A percentile compares a stretch with the other conserved stretches of the same genome.
These are phyloP conservation scores for Ogataea sp. DNA, from an alignment of 805 yeast species.

Conservation along the genomic window DNA sequence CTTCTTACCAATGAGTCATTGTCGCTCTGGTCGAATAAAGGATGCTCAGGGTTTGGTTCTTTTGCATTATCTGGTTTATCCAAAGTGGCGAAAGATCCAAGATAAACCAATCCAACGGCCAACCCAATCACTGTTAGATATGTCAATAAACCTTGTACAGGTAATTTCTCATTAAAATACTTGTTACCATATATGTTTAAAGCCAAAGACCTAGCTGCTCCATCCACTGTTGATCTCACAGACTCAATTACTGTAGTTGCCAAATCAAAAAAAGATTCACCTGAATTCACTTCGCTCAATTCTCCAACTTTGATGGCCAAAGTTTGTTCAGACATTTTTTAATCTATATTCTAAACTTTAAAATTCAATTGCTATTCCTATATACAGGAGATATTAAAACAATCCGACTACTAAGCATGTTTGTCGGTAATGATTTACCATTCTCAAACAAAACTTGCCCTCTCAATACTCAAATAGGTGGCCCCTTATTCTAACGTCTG, in stretches of 20 bases:
- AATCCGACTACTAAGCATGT: too few species aligned
- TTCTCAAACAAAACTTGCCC: too few species aligned
- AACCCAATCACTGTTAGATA: slow-evolving; percentile 10
- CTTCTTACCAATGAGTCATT: slow-evolving; percentile 17
- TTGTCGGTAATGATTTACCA: too few species aligned
- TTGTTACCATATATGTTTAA: neutral
- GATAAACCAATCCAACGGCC: slow-evolving; percentile 20
- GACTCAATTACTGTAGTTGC: neutral
- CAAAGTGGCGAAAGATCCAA: slow-evolving; percentile 29
- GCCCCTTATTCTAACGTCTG: too few species aligned
- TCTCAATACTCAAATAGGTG: too few species aligned
- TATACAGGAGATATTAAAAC: too few species aligned
- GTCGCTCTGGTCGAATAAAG: slow-evolving; percentile 34
- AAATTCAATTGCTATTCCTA: too few species aligned
- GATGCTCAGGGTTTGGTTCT: slow-evolving; percentile 27
- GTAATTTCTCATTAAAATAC: neutral
- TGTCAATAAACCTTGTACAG: slow-evolving; percentile 7
- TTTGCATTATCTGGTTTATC: slow-evolving; percentile 21
- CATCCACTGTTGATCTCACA: neutral
- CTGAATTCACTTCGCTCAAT: neutral
- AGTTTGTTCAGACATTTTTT: too few species aligned
- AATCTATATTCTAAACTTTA: too few species aligned
- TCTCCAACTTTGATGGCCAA: too few species aligned
- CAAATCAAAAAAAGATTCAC: neutral
- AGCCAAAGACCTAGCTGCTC: neutral